Base-by-base conservation (phyloP, 208 protist species). In the Wallacemonas rigidus region DNA sequence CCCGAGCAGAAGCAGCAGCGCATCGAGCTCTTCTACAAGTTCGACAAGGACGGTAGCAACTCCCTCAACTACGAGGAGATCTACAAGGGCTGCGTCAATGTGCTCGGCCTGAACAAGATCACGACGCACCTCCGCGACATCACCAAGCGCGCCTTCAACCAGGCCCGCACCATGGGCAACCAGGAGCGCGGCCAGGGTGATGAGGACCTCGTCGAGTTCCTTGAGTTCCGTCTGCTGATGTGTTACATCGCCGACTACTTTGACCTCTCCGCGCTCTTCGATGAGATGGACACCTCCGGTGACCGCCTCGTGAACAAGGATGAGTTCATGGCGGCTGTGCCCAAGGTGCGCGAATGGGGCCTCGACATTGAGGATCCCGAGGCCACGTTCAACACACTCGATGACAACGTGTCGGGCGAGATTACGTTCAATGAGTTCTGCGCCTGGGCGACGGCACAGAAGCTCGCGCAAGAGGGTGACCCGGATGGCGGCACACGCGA, bases 401-500 rank as follows among this genome's bases (percentile, higher is more conserved):
- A 94, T 67, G 74, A 54, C 50, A 90, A 95, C 81, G 70, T 68
- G 63, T 81, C 85, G 43, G 89, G 90, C 44, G 65, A 82, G 69
- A 85, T 96, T 53, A 82, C 88, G 36, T 95, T 96, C 60, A 83
- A 93, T 72, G 89, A 96, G 81, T 87, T 96, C 67, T 81, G 86
- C 26, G 71, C 72, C n/a, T 95, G 83, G 88, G 87, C 81, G 17
- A 71, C 80, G 1, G 80, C 73, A 11, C 36, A 83, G 57, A 86
- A 89, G 76, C 78, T 95, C 17, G 67, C 80, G 36, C 60, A 64
- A 1, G 57, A 75, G 15, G 78, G 71, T 15, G 80, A 89, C 54
- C 67, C 73, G 48, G 79, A 70, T 45, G 65, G 48, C 35, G 39
- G 51, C 50, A 39, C 65, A 45, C 65, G 51, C 39, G 68, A 51